Evolutionary conservation across 2,329 filamentous ascomycete genomes (phyloP).

Genomic region (Delphinella strobiligena): DNA sequence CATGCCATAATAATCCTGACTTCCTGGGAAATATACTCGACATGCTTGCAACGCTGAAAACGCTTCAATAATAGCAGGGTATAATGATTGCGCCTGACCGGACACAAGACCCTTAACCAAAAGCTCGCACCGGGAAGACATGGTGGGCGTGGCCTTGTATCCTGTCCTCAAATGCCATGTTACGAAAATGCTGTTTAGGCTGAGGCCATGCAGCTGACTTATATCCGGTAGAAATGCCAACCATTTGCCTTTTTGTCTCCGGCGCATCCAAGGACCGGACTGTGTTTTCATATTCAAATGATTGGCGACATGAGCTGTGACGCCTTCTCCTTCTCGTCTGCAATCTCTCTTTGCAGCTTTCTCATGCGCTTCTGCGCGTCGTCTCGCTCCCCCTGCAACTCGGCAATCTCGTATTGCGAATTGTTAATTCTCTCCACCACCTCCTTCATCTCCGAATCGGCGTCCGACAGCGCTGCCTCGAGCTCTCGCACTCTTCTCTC

Average conservation of each 20-base stretch:
- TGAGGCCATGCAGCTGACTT: background rate
- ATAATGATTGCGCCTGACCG: too few relatives aligned
- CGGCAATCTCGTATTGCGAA: conserved; percentile 71
- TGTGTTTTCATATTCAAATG: background rate
- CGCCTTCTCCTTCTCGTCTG: conserved; percentile 10
- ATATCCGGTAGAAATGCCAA: background rate
- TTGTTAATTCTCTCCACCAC: conserved; percentile 72
- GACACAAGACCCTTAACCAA: too few relatives aligned
- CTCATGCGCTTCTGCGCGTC: conserved; percentile 10
- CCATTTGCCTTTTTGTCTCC: background rate
- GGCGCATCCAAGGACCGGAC: background rate
- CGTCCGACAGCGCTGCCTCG: conserved; percentile 64
- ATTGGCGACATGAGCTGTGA: conserved; percentile 7
- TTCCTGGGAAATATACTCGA: too few relatives aligned
- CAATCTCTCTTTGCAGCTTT: conserved; percentile 8
- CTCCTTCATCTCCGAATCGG: conserved; percentile 72
- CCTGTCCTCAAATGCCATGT: too few relatives aligned
- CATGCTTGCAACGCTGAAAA: too few relatives aligned
- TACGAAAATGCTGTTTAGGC: too few relatives aligned
- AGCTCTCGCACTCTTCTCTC: conserved; percentile 72
- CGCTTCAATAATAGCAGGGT: too few relatives aligned
- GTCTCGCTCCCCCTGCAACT: conserved; percentile 56
- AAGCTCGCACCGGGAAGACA: too few relatives aligned
- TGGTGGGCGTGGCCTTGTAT: too few relatives aligned
- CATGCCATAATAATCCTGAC: too few relatives aligned